These are phyloP conservation scores for Lippia alba DNA, from an alignment of 305 asterid genomes.

Conservation along the genomic window DNA sequence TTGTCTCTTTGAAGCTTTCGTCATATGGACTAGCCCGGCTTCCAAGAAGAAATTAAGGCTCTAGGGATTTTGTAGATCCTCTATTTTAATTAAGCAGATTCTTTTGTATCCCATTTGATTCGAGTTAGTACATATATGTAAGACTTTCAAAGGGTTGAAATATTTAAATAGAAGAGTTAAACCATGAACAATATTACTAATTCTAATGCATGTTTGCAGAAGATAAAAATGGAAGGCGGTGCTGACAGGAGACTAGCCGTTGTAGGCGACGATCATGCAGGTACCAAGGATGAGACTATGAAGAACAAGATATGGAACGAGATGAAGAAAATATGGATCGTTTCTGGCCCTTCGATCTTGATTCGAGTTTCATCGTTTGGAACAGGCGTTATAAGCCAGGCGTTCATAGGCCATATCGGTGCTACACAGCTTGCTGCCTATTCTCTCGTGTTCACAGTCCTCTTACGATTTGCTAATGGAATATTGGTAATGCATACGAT, in stretches of 20 bases:
- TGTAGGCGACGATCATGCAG: slow-evolving; percentile 6
- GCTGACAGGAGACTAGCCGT: not conserved
- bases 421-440: slow-evolving; percentile 69
- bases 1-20: not conserved
- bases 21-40: not conserved
- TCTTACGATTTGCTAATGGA: slow-evolving; percentile 53
- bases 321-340: slow-evolving; percentile 53
- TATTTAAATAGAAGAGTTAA: no score
- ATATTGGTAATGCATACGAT: slow-evolving; percentile 42
- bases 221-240: not conserved
- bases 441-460: slow-evolving; percentile 52
- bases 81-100: no score
- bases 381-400: slow-evolving; percentile 51
- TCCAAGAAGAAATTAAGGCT: not conserved
- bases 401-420: slow-evolving; percentile 67
- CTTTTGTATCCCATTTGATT: not conserved
- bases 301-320: slow-evolving; percentile 45
- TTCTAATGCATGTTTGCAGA: not conserved
- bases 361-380: slow-evolving; percentile 52
- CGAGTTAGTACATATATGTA: no score
- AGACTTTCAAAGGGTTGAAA: not conserved
- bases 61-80: not conserved
- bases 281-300: slow-evolving; percentile 29
- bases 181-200: no score
- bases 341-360: slow-evolving; percentile 64